These are phyloP conservation scores for Ceratocystis smalleyi DNA, from an alignment of 2,329 filamentous ascomycete species.

Conservation along the genomic window DNA sequence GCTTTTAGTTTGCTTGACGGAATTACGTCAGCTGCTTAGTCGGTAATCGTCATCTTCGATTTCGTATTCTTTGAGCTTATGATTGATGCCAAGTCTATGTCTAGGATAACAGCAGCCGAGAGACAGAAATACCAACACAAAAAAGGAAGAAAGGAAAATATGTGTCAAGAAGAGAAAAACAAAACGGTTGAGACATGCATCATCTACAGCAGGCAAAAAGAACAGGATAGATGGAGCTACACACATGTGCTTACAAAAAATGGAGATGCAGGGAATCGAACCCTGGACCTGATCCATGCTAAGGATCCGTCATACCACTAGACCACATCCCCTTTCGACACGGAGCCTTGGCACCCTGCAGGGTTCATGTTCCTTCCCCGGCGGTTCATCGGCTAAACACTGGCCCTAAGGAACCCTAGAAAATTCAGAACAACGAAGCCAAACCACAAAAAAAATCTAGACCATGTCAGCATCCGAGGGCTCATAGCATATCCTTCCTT, in stretches of 20 bases:
- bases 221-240: background rate
- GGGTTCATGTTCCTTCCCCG: background rate
- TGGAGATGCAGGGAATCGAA: conserved; percentile 12
- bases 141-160: background rate
- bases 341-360: background rate
- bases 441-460: too few species aligned
- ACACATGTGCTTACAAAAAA: background rate
- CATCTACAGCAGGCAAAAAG: background rate
- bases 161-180: background rate
- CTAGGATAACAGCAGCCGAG: background rate
- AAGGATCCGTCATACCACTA: conserved; percentile 13
- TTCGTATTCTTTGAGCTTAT: background rate
- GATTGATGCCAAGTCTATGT: background rate
- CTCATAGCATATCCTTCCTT: too few species aligned
- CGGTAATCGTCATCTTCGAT: background rate
- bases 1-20: background rate
- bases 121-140: background rate
- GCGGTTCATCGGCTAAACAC: background rate
- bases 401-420: too few species aligned
- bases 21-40: background rate
- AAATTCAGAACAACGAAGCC: too few species aligned
- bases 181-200: background rate
- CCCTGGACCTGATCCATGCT: conserved; percentile 12
- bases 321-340: conserved; percentile 4
- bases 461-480: too few species aligned